Evolutionary conservation across 345 rosid species (phyloP), one percentile per base, ranked within the genome.

Genomic region (Gossypium turneri): DNA sequence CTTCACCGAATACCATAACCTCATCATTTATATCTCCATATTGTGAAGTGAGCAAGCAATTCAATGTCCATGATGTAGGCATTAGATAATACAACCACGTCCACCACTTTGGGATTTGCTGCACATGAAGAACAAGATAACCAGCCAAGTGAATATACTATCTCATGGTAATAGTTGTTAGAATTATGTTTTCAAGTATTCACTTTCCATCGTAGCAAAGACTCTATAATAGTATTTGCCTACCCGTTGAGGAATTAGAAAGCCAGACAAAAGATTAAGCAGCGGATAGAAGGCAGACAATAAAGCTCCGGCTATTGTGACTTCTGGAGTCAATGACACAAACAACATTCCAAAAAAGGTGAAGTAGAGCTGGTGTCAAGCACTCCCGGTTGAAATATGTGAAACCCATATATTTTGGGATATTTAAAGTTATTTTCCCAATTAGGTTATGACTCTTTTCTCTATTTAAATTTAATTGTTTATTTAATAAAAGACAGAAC

Each of bases 21-120:
- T 72, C 64, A 57, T 71, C 77, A 5, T 68, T 68, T 9, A 84
- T 61, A 22, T 85, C 88, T 2, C 86, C 82, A 29, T 83, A 85
- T 38, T 82, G 88, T 17, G 87, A 77, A 63, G 81, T 79, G 9
- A 87, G 82, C 67, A 85, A 50, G 6, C 88, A 86, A 67, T 85
- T 85, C 48, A 87, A 81, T 17, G 87, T 87, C 90, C 90, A 85
- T 3, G 87, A 81, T 22, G 77, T 66, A 3, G 90, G 89, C 73
- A 81, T 84, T 17, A 81, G 79, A 81, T 82, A 84, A 70, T 82
- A 85, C 78, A 84, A 85, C 90, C 90, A 87, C 2, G 80, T 61
- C 90, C 90, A 87, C 88, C 89, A 87, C 57, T 73, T 75, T 9
- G 87, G 90, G 51, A 87, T 85, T 77, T 66, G 84, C 90, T 85